Base-by-base conservation (phyloP, 75 land plant genomes). In the Picea glauca region DNA sequence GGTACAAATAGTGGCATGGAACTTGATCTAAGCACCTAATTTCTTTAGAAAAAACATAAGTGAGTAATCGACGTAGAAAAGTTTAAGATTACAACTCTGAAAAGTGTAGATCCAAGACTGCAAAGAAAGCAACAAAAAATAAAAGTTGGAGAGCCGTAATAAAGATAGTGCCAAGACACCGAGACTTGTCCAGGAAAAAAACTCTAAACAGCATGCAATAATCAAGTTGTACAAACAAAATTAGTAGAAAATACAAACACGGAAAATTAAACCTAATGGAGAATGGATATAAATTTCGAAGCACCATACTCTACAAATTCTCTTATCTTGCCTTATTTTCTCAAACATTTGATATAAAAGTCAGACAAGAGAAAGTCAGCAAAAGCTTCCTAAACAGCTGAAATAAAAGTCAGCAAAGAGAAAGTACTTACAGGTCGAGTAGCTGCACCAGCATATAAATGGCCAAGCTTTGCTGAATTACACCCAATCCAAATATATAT, bases 401-500 rank as follows among this genome's bases (percentile, higher is more conserved):
- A 33, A 66, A n/a, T 70, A 8, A 70, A 70, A 38, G 1, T 0
- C 50, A 18, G 13, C 54, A 70, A 43, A 70, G 74, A 70, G 23
- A 70, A 9, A 46, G n/a, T 43, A 62, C 86, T 82, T 85, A 92
- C 93, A 74, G 85, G 93, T 64, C 85, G 82, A 65, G 94, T 95
- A 1, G 94, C 85, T 56, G 92, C 84, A 70, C 95, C 93, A 21
- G 99, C 97, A 83, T 87, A 90, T 30, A 96, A 58, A 62, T 90
- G 88, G 67, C 97, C 97, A 65, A 94, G 82, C 73, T 93, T 92
- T 58, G 91, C 90, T 70, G 97, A 90, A 74, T 94, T 93, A 83
- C 90, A 93, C 23, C 98, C 98, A 78, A 96, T 83, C 98, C 98
- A 95, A 17, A 85, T 85, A 80, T 86, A 93, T 43, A 93, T 86